Evolutionary conservation across 495 filamentous ascomycete species (phyloP), one percentile per base, ranked within the genome.

Genomic region (Sphaerosporella brunnea): DNA sequence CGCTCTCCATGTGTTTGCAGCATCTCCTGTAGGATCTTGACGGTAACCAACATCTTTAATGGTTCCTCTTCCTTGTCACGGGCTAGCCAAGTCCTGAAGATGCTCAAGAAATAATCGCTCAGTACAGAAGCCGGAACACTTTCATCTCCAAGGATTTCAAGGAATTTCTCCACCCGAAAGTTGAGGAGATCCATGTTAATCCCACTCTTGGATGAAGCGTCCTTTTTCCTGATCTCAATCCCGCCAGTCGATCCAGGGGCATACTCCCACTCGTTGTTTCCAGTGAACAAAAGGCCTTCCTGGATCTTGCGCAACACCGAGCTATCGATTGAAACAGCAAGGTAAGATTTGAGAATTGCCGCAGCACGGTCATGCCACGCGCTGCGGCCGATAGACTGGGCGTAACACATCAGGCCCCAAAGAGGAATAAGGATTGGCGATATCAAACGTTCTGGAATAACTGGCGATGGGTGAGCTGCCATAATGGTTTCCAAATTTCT

Each of bases 381-480:
- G 24, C 37, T 59, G 11, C 56, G 56, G 15, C 55, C 50, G 25
- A 51, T 61, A 9, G 42, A 23, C 15, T 42, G 53, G 2, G 70
- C 57, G 42, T 67, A 72, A 25, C 63, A 65, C 24, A 65, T 46
- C 23, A 79, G 55, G 1, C 69, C 73, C 75, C 75, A 79, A 13
- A 79, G 61, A 1, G 72, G 69, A 25, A 76, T 64, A 11, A 78
- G 56, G 16, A 73, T 60, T 0, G 73, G 75, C 21, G 65, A 58
- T 7, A 80, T 45, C 2, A 78, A 59, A 41, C 74, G 66, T 49
- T 73, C 72, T 2, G 74, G 63, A 0, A 78, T 63, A 2, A 71
- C 65, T 15, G 75, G 72, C 49, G 77, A 73, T 2, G 74, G 71
- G 52, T 75, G 73, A 15, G 75, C 71, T 16, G 68, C 51, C 4